Percentiles rank a stretch among this genome's conserved stretches.
phyloP scores from a whole-genome alignment of 192 early-diverging fungal genomes.

The Radiomyces spectabilis region DNA sequence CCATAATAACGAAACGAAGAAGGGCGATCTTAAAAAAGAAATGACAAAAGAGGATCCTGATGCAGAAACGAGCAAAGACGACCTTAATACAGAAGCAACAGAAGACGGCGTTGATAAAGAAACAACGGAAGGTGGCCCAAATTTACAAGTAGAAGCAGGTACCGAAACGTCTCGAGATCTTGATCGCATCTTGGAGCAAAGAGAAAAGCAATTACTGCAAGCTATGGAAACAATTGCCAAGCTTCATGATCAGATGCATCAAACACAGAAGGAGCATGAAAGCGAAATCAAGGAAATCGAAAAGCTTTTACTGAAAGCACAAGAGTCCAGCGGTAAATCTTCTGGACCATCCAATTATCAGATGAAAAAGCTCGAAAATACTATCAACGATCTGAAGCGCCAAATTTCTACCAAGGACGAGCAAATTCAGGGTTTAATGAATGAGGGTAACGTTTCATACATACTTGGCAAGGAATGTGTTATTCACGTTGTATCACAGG shows the following conservation, averaged over 20 bases:
- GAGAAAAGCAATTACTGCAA: constrained; percentile 38
- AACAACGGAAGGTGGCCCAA: neutral
- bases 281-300: neutral
- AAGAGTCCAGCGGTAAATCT: neutral
- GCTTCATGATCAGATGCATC: constrained; percentile 35
- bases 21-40: neutral
- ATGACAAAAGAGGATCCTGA: neutral
- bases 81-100: neutral
- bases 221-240: constrained; percentile 43
- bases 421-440: constrained; percentile 36
- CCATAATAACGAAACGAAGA: neutral
- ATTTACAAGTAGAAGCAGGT: neutral
- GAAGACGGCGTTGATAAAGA: neutral
- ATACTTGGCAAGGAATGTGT: neutral
- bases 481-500: constrained; percentile 41
- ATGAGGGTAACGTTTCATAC: constrained; percentile 27
- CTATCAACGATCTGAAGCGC: constrained; percentile 34
- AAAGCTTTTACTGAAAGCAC: neutral
- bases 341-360: no score
- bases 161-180: neutral
- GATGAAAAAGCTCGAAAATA: constrained; percentile 20
- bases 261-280: constrained; percentile 29
- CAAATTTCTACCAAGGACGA: constrained; percentile 36
- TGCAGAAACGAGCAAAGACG: neutral
- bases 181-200: constrained; percentile 27